Base-by-base conservation (phyloP, 2,329 filamentous ascomycete species). In the Reticulascus tulasneorum region DNA sequence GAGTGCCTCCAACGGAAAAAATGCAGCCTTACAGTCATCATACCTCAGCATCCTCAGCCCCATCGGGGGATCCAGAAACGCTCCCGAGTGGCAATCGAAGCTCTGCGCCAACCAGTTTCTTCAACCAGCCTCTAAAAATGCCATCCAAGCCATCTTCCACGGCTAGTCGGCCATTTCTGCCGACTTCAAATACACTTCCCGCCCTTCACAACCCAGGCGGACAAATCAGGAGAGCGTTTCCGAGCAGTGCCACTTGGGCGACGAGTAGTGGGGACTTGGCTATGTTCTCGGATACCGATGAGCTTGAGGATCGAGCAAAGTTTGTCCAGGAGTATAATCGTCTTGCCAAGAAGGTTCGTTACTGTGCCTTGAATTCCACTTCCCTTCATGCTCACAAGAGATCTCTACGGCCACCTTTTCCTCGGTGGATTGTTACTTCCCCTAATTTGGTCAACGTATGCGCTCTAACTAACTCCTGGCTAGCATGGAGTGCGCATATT, bases 291-390 rank as follows among this genome's bases (percentile, higher is more conserved):
- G 72, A 77, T 35, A 59, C 59, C 5, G 74, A 76, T 25, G 69
- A 71, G 20, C 53, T 69, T 12, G 66, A 71, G 23, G 65, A 73
- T 35, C 64, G 75, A 20, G 52, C 58, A 2, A 49, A 57, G 4
- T 77, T 75, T 50, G 53, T 81, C 6, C 49, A 68, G 7, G 73
- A 80, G 46, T 84, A 81, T 54, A 83, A 83, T 51, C 62, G 66
- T 5, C 53, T 82, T 6, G 79, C 79, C 4, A 68, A 64, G 37
- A 75, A 75, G 67, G 78, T 79, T 42, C 21, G 45, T 35, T 23
- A 7, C 7, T 29, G n/a, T n/a, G 25, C 17, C 23, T 16, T 8
- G 18, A 18, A 25, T 11, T 10, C 17, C 10, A 8, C 6, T 5
- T 6, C 6, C 11, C 17, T 11, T 12, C 7, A 6, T 26, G 9